Conservation (phyloP, 2,329 filamentous ascomycete genomes). For the Clarireedia paspali region DNA sequence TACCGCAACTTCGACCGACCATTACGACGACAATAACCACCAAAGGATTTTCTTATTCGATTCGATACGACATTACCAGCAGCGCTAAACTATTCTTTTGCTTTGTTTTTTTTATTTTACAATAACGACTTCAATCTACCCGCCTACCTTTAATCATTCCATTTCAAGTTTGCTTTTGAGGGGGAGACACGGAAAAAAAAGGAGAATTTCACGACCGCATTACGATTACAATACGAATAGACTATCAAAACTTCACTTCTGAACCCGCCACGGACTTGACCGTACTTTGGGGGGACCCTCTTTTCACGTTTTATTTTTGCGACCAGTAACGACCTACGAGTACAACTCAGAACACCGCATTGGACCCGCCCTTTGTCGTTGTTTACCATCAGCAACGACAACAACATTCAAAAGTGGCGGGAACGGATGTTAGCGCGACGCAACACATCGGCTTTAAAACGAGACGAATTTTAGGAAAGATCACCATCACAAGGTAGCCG, state of each 20-base stretch:
- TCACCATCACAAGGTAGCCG: slow-evolving; percentile 9
- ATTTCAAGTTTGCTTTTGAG: neutral
- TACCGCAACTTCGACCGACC: neutral
- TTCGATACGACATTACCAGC: neutral
- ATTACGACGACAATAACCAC: neutral
- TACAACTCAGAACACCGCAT: neutral
- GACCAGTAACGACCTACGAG: neutral
- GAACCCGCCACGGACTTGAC: neutral
- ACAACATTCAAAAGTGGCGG: neutral
- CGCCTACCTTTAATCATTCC: slow-evolving; percentile 1
- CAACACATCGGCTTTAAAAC: slow-evolving; percentile 3
- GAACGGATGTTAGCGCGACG: slow-evolving; percentile 8
- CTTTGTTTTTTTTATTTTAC: neutral
- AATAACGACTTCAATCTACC: neutral
- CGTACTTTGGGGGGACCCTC: neutral
- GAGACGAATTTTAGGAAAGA: slow-evolving; percentile 8
- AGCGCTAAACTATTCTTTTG: neutral
- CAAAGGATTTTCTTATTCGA: neutral
- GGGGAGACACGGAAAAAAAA: neutral
- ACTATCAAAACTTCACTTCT: neutral
- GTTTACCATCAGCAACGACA: too few relatives aligned
- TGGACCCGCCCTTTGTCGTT: neutral
- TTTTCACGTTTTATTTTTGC: neutral
- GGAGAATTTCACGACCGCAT: slow-evolving; percentile 7
- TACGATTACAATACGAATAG: slow-evolving; percentile 2